Evolutionary conservation across 257 asterid genomes (phyloP), one percentile per base, ranked within the genome.

Genomic region (Rehmannia glutinosa): DNA sequence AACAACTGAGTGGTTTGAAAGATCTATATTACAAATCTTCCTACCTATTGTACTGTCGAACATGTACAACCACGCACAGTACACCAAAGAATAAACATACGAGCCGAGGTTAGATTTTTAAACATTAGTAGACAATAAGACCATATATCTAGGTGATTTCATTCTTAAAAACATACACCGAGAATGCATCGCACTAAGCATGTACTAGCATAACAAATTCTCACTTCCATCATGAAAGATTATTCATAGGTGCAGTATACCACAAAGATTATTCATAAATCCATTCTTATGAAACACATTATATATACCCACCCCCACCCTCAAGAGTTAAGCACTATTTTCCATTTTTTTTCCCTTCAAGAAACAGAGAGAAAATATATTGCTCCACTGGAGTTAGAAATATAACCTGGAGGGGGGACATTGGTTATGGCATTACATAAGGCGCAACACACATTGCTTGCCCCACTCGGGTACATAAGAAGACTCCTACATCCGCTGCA

Each of bases 401-500:
- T 6, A 15, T 47, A 71, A 93, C 97, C 96, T 41, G 96, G 96
- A 53, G 95, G 85, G 21, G 95, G 95, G 53, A 84, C 85, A 41
- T 82, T 30, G 58, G 96, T 94, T 68, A 88, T 53, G 62, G 96
- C 73, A 81, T 76, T 88, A 68, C 99, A 93, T 23, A 90, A 55
- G 52, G 96, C 95, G 80, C 97, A 93, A 69, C 99, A 83, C 75
- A 93, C 99, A 77, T 78, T 94, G 68, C 82, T 33, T 41, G 97
- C 91, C 36, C 97, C 97, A 69, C 91, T 80, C 5, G 97, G 97
- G 76, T 88, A 88, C 85, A 91, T 76, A 73, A 94, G 91, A 64
- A 87, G 74, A 72, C 82, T 91, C 85, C 96, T 77, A 47, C 99
- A 94, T 64, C 97, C 97, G 67, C 78, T 88, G 84, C 97, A 91